Base-by-base conservation (phyloP, 805 yeast genomes). In the Ogataea saltuana region DNA sequence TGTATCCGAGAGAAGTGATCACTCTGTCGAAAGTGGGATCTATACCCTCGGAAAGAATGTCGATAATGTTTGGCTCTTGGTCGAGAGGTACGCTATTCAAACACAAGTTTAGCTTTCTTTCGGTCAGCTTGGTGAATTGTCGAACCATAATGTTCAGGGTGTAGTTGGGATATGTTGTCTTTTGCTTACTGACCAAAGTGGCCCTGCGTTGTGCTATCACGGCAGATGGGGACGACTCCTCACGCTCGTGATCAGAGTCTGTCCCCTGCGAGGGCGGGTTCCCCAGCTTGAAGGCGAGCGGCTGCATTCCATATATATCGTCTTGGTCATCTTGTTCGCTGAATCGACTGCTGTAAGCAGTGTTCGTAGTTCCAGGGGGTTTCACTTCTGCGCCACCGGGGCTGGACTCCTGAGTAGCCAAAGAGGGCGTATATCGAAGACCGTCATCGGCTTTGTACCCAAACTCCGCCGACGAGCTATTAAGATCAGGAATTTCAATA, bases 61-160 rank as follows among this genome's bases (percentile, higher is more conserved):
- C 87, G 16, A 83, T 80, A 15, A 88, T 80, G 9, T 88, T 88
- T 1, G 96, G 91, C 50, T 89, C 96, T 22, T 76, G 73, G 36
- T 72, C 79, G 17, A 82, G 61, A 0, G 95, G 79, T 41, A 76
- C 77, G 19, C 75, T 78, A 42, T 78, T 71, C 31, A 87, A 65
- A 58, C 96, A 87, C 26, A 80, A 56, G 48, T 83, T 84, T 44
- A 93, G 73, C 57, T 91, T 91, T 35, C 89, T 70, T 59, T 95
- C 99, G 0, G 98, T 95, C 53, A 85, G 84, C 43, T 97, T 81
- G 8, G 95, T 96, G 67, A 93, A 93, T 66, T 91, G 96, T 2
- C 98, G 88, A 61, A 95, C 95, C 30, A 95, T 74, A 19, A 95
- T 89, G 63, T 95, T 97, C 41, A 95, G 69, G 0, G 98, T 93